Base-by-base conservation (phyloP, 768 basidiomycete genomes). In the Naganishia friedmannii region DNA sequence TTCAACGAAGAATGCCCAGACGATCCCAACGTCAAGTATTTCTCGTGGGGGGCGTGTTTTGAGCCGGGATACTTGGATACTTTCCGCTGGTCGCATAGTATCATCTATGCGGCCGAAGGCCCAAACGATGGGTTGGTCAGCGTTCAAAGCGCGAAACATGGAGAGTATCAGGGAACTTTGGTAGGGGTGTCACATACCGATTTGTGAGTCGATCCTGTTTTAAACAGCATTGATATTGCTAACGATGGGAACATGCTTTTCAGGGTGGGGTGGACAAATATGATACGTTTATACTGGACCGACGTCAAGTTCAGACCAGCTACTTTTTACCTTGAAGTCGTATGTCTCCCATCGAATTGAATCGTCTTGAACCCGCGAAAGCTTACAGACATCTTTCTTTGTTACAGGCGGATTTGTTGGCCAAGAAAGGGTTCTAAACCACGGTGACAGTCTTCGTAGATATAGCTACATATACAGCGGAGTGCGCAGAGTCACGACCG, bases 61-160 rank as follows among this genome's bases (percentile, higher is more conserved):
- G 86, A 89, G 19, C 95, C 96, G 6, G 90, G 91, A 0, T 81
- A 95, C 57, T 88, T 98, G 54, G 94, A 98, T 81, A 90, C 92
- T 0, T 96, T 91, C 87, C 90, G 74, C 15, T 81, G 77, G 76
- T 45, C 57, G 4, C 39, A 66, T 57, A 53, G 46, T 87, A 91
- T 95, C 32, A 89, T 93, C 54, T 80, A 88, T 23, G 88, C 89
- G 75, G 89, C 90, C 77, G 93, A 96, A 82, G 95, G 94, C 21
- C 87, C 91, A 37, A 96, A 97, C 76, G 93, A 97, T 79, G 96
- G 96, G 0, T 85, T 99, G 56, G 95, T 99, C 55, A 90, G 89
- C 55, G 87, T 95, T 53, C 84, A 88, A 70, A 92, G 91, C 5
- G 88, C 93, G 2, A 87, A 88, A 84, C 95, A 94, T 93, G 96